Conservation (phyloP, 169 alveolate genomes). For the Amoebophrya sp. region DNA sequence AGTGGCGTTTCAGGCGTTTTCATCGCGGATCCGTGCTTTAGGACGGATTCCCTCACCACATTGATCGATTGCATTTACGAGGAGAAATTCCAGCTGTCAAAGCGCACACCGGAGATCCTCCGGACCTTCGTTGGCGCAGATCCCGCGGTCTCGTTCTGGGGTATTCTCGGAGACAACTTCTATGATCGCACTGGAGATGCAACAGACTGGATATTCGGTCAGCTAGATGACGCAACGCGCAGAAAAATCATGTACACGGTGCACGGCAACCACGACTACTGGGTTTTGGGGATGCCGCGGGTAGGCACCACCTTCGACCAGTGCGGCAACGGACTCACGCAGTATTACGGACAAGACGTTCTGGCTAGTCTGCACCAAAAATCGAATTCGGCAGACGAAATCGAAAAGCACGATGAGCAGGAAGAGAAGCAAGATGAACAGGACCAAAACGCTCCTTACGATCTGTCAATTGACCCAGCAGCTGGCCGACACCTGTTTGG, state of each 20-base stretch:
- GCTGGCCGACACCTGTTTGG: neutral
- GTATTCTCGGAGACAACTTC: slow-evolving; percentile 28
- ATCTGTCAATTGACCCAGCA: neutral
- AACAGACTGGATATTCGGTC: neutral
- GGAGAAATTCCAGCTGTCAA: neutral
- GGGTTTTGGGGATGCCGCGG: neutral
- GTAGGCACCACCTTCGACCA: neutral
- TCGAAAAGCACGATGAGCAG: neutral
- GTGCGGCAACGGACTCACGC: slow-evolving; percentile 27
- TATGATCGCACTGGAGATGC: slow-evolving; percentile 27
- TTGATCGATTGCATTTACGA: neutral
- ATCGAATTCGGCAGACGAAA: neutral
- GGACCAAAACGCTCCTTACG: neutral
- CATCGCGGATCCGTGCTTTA: slow-evolving; percentile 17
- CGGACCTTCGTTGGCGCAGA: neutral
- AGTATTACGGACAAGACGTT: slow-evolving; percentile 28
- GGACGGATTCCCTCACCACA: neutral
- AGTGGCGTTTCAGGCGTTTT: slow-evolving; percentile 14
- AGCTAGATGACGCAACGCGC: neutral
- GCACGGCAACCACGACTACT: slow-evolving; percentile 30
- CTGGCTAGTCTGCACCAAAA: neutral
- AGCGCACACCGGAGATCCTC: neutral
- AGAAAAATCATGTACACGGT: neutral
- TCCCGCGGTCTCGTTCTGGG: neutral
- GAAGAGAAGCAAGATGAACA: neutral